Evolutionary conservation across 2,329 filamentous ascomycete genomes (phyloP).

Genomic region (Exophiala bonariae): DNA sequence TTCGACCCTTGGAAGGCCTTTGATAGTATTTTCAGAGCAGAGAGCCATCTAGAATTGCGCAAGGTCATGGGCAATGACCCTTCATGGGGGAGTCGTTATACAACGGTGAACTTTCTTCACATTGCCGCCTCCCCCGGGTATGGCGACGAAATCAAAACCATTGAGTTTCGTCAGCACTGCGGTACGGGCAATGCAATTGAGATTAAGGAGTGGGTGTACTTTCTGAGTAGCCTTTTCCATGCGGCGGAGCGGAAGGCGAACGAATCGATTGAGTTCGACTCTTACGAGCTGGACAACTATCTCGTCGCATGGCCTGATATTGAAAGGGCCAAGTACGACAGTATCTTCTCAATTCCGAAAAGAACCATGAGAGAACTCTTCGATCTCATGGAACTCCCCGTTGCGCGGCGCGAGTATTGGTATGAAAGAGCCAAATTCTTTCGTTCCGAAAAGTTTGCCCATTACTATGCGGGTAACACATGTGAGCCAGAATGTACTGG

Average conservation of each 20-base stretch:
- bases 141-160: constrained; percentile 4
- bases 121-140: neutral
- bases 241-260: constrained; percentile 16
- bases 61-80: neutral
- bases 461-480: too few relatives aligned
- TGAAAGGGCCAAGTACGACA: constrained; percentile 11
- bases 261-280: too few relatives aligned
- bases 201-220: constrained; percentile 15
- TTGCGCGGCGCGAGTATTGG: constrained; percentile 12
- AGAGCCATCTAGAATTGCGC: neutral
- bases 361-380: constrained; percentile 15
- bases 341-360: neutral
- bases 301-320: too few relatives aligned
- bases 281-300: too few relatives aligned
- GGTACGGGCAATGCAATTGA: constrained; percentile 13
- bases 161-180: constrained; percentile 21
- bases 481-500: neutral
- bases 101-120: constrained; percentile 18
- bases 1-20: neutral
- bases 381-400: constrained; percentile 12
- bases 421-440: constrained; percentile 8
- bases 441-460: neutral
- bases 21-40: neutral
- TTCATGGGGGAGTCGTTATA: neutral
- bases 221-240: constrained; percentile 17